phyloP scores from a whole-genome alignment of 148 eudicot species.

The Rhododendron mucronatum region DNA sequence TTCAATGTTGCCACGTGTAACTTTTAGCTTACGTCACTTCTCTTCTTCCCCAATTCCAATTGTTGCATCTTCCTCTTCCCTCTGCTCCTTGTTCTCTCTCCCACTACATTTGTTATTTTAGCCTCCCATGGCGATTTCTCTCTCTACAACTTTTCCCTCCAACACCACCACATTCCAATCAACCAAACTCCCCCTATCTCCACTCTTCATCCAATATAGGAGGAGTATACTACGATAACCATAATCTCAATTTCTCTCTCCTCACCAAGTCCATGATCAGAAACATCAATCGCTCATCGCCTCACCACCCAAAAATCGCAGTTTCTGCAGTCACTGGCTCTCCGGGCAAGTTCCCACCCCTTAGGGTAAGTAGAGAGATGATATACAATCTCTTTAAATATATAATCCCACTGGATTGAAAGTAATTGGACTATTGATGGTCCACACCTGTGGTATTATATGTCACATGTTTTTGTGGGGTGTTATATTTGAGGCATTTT shows the following conservation, averaged over 20 bases:
- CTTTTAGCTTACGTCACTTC: not conserved
- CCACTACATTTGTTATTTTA: no score
- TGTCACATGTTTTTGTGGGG: no score
- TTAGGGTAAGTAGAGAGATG: not conserved
- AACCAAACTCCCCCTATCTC: not conserved
- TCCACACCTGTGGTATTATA: no score
- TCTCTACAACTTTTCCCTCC: not conserved
- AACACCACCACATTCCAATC: not conserved
- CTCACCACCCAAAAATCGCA: not conserved
- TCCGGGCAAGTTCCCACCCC: constrained; percentile 11
- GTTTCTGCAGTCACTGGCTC: not conserved
- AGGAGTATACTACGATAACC: not conserved
- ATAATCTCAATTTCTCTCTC: constrained; percentile 3
- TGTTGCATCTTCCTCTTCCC: not conserved
- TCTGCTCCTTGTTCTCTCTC: not conserved
- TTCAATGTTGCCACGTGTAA: constrained; percentile 9
- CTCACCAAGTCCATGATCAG: not conserved
- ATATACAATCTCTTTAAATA: not conserved
- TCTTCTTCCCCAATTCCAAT: not conserved
- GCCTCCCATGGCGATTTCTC: constrained; percentile 10
- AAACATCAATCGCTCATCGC: constrained; percentile 4
- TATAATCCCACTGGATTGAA: not conserved
- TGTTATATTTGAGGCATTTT: no score
- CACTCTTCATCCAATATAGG: not conserved
- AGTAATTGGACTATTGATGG: not conserved